Evolutionary conservation across 371 early-diverging fungal genomes (phyloP).

Genomic region (Rhizopus microsporus): DNA sequence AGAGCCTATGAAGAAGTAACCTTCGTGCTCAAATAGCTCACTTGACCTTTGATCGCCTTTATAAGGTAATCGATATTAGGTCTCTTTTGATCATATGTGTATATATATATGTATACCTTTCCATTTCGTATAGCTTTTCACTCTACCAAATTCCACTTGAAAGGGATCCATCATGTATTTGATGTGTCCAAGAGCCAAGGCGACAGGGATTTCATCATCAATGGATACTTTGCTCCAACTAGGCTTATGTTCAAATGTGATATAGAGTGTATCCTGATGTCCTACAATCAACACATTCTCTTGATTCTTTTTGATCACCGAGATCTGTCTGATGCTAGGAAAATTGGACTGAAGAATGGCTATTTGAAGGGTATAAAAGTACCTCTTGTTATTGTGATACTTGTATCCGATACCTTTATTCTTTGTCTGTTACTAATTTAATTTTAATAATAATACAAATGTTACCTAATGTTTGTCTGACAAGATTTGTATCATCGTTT

Average conservation of each 20-base stretch:
- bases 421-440: neutral
- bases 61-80: neutral
- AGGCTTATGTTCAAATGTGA: slow-evolving; percentile 36
- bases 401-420: slow-evolving; percentile 5
- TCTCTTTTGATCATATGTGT: neutral
- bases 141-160: slow-evolving; percentile 26
- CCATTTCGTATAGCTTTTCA: slow-evolving; percentile 32
- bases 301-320: slow-evolving; percentile 27
- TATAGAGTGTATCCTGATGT: slow-evolving; percentile 27
- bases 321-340: slow-evolving; percentile 28
- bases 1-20: slow-evolving; percentile 40
- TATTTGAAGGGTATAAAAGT: slow-evolving; percentile 37
- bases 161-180: slow-evolving; percentile 35
- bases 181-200: slow-evolving; percentile 25
- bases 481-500: slow-evolving; percentile 34
- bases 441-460: neutral
- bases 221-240: slow-evolving; percentile 36
- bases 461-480: slow-evolving; percentile 44
- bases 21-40: slow-evolving; percentile 27
- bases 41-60: slow-evolving; percentile 17
- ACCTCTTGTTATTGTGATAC: neutral
- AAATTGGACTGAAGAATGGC: slow-evolving; percentile 26
- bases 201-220: slow-evolving; percentile 34
- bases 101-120: slow-evolving; percentile 20
- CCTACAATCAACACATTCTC: slow-evolving; percentile 35